Percentiles rank a stretch among this genome's conserved stretches.
Conservation (phyloP, 768 basidiomycete species). For the Clathrus columnatus region DNA sequence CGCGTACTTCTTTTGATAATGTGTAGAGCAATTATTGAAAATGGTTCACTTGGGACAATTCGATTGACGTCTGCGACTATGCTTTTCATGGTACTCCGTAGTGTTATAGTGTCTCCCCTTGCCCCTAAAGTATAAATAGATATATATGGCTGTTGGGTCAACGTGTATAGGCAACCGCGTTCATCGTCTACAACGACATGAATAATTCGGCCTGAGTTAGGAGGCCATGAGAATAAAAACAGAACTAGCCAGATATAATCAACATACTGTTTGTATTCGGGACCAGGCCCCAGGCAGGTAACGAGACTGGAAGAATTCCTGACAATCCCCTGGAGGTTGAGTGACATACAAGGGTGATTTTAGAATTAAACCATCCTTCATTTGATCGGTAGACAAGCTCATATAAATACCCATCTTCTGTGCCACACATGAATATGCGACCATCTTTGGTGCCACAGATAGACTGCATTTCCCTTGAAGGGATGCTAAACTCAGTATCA, state of each 20-base stretch:
- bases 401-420: slow-evolving; percentile 81
- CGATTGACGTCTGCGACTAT: slow-evolving; percentile 70
- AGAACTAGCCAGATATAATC: slow-evolving; percentile 9
- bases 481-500: slow-evolving; percentile 40
- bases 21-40: slow-evolving; percentile 64
- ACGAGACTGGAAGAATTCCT: slow-evolving; percentile 71
- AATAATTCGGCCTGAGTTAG: slow-evolving; percentile 56
- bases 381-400: slow-evolving; percentile 87
- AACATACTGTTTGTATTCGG: slow-evolving; percentile 55
- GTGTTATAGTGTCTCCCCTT: slow-evolving; percentile 48
- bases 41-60: slow-evolving; percentile 68
- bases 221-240: background rate
- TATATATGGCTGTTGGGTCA: slow-evolving; percentile 48
- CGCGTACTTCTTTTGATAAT: slow-evolving; percentile 35
- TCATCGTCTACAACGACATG: slow-evolving; percentile 56
- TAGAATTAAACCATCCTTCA: slow-evolving; percentile 89
- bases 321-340: slow-evolving; percentile 63
- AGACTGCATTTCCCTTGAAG: slow-evolving; percentile 68
- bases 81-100: slow-evolving; percentile 67
- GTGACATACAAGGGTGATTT: slow-evolving; percentile 79
- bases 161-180: slow-evolving; percentile 70
- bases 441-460: slow-evolving; percentile 74
- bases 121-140: slow-evolving; percentile 14
- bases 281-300: slow-evolving; percentile 25
- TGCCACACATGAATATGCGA: slow-evolving; percentile 84